Percentiles rank a stretch among this genome's conserved stretches.
Conservation (phyloP, 306 rosid species). For the Ormosia emarginata region DNA sequence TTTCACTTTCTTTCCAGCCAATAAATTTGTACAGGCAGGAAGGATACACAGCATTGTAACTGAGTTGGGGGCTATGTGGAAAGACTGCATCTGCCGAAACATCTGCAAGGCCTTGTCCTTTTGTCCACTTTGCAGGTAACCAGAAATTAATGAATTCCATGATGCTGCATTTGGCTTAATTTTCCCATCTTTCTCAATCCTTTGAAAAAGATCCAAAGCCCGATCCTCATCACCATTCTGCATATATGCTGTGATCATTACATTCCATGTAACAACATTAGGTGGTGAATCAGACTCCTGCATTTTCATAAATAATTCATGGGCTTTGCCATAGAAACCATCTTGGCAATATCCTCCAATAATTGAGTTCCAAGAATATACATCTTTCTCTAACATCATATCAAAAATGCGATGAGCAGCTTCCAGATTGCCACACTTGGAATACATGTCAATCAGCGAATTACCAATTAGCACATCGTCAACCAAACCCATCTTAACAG, state of each 20-base stretch:
- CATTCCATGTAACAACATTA: conserved; percentile 78
- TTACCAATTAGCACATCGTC: conserved; percentile 55
- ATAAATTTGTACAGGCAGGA: conserved; percentile 70
- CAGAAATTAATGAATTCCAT: conserved; percentile 86
- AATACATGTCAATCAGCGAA: conserved; percentile 79
- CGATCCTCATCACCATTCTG: conserved; percentile 75
- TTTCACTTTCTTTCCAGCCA: conserved; percentile 60
- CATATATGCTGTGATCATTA: conserved; percentile 84
- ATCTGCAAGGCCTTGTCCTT: conserved; percentile 69
- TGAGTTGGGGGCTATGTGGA: conserved; percentile 49
- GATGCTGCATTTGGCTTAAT: conserved; percentile 71
- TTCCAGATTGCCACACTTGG: conserved; percentile 78
- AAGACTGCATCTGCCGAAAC: conserved; percentile 79
- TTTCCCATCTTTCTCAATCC: conserved; percentile 76
- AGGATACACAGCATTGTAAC: conserved; percentile 77
- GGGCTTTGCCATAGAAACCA: conserved; percentile 86
- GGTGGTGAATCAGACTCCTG: conserved; percentile 73
- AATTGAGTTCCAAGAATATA: conserved; percentile 90
- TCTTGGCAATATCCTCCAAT: conserved; percentile 89
- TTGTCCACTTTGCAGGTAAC: conserved; percentile 67
- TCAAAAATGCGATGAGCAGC: conserved; percentile 67
- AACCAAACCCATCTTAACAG: conserved; percentile 55
- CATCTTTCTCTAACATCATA: conserved; percentile 61
- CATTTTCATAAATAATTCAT: conserved; percentile 75
- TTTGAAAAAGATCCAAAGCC: conserved; percentile 76